Evolutionary conservation across 257 asterid genomes (phyloP).

Genomic region (Rubia yunnanensis): DNA sequence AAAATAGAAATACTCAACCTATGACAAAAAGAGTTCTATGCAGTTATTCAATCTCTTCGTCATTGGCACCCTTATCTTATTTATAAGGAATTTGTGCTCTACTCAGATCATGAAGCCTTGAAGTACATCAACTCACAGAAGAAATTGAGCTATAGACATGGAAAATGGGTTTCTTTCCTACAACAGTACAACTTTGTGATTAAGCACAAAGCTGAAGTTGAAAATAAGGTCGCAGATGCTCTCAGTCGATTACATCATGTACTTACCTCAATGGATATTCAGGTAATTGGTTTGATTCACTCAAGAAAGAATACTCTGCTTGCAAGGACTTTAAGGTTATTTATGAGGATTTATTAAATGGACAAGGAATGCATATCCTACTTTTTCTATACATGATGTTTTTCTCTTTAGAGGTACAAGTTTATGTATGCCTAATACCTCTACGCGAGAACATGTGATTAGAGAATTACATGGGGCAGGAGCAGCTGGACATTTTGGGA

Average conservation of each 20-base stretch:
- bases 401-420: too few species aligned
- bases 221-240: background rate
- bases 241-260: background rate
- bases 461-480: too few species aligned
- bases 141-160: background rate
- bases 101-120: background rate
- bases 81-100: background rate
- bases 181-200: too few species aligned
- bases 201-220: background rate
- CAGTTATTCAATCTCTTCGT: too few species aligned
- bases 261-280: background rate
- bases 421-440: too few species aligned
- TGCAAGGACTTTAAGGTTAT: too few species aligned
- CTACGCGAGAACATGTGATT: too few species aligned
- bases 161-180: too few species aligned
- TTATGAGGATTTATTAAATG: background rate
- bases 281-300: background rate
- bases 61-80: background rate
- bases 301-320: too few species aligned
- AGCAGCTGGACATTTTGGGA: too few species aligned
- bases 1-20: too few species aligned
- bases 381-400: background rate
- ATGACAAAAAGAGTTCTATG: too few species aligned
- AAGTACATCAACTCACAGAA: background rate
- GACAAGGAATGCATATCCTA: background rate